Evolutionary conservation across 371 early-diverging fungal genomes (phyloP).

Genomic region (Mucor piriformis): DNA sequence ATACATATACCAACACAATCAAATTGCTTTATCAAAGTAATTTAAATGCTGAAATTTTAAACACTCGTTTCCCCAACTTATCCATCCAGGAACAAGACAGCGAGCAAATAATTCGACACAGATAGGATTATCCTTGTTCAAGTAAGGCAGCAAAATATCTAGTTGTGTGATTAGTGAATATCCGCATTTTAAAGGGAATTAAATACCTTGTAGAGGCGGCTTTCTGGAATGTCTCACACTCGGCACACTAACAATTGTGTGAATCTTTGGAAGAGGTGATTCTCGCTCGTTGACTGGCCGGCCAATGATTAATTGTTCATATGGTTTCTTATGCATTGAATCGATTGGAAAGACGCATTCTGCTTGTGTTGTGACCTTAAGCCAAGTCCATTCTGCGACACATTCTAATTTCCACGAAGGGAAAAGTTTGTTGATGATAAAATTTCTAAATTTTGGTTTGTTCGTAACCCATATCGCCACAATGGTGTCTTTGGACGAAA

Average conservation of each 20-base stretch:
- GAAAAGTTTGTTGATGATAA: conserved; percentile 70
- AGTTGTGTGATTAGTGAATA: background rate
- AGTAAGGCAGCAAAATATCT: conserved; percentile 32
- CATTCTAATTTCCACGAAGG: conserved; percentile 64
- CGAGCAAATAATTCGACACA: conserved; percentile 78
- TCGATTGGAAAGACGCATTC: conserved; percentile 58
- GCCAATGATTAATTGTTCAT: conserved; percentile 68
- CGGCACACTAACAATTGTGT: conserved; percentile 60
- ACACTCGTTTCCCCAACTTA: conserved; percentile 80
- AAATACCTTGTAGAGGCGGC: conserved; percentile 59
- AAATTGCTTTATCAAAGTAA: conserved; percentile 26
- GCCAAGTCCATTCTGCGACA: conserved; percentile 70
- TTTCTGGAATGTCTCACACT: conserved; percentile 69
- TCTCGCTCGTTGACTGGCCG: conserved; percentile 1
- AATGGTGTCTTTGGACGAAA: conserved; percentile 29
- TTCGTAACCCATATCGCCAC: conserved; percentile 83
- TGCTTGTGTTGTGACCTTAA: conserved; percentile 62
- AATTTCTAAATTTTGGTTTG: conserved; percentile 59
- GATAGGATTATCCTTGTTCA: conserved; percentile 25
- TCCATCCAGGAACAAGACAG: conserved; percentile 62
- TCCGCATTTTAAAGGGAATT: background rate
- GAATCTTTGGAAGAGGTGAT: conserved; percentile 7
- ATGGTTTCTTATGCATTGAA: conserved; percentile 67
- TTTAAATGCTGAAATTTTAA: conserved; percentile 60
- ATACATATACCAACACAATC: no score